Percentiles rank a stretch among this genome's conserved stretches.
Evolutionary conservation across 2,329 filamentous ascomycete genomes (phyloP).

Genomic region (Fusarium euwallaceae): DNA sequence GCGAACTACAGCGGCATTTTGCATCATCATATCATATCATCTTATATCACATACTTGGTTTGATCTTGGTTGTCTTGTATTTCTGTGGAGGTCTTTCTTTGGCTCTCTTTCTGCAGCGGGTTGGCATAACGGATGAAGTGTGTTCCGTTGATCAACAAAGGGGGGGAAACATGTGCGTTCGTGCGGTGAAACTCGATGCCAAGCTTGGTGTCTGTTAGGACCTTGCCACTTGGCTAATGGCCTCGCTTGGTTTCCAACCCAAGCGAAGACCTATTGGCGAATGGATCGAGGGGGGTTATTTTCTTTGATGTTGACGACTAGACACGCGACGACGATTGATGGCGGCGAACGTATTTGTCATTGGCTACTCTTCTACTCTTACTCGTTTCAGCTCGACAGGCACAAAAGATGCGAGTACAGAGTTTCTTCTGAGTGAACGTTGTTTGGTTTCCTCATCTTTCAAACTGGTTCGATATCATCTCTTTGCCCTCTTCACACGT

Average conservation of each 20-base stretch:
- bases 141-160: background rate
- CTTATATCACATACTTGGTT: constrained; percentile 4
- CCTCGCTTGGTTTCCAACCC: background rate
- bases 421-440: background rate
- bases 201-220: background rate
- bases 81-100: background rate
- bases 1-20: constrained; percentile 16
- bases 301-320: constrained; percentile 30
- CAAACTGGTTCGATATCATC: background rate
- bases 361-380: constrained; percentile 2
- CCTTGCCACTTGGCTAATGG: background rate
- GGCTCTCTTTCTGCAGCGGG: background rate
- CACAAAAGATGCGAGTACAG: background rate
- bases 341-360: constrained; percentile 13
- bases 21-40: background rate
- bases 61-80: constrained; percentile 9
- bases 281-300: background rate
- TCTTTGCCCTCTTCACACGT: background rate
- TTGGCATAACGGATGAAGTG: background rate
- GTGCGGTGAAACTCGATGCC: background rate
- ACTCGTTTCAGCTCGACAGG: background rate
- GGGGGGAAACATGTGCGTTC: background rate
- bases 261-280: background rate
- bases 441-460: background rate
- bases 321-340: constrained; percentile 33